These are phyloP conservation scores for Aspergillus puulaauensis DNA, from an alignment of 2,329 filamentous ascomycete genomes.

Conservation along the genomic window DNA sequence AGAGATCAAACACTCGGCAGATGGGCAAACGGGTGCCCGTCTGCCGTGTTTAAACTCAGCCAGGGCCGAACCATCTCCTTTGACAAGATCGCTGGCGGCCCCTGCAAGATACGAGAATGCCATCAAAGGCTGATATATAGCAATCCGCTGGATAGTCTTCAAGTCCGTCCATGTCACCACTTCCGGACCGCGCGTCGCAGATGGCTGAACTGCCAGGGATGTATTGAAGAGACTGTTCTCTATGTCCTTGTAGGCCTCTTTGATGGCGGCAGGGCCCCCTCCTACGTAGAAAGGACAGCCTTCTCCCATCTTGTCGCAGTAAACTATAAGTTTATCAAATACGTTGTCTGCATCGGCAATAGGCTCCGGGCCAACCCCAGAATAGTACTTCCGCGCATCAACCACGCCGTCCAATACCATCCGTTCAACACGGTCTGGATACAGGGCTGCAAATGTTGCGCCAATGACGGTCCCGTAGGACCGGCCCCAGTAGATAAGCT, in stretches of 20 bases:
- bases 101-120: conserved; percentile 29
- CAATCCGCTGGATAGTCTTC: conserved; percentile 28
- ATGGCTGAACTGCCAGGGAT: conserved; percentile 31
- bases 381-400: conserved; percentile 37
- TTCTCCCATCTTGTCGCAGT: conserved; percentile 31
- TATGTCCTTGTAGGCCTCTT: conserved; percentile 23
- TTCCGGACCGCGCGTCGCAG: conserved; percentile 30
- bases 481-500: conserved; percentile 43
- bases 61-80: conserved; percentile 27
- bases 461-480: conserved; percentile 50
- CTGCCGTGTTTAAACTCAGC: conserved; percentile 31
- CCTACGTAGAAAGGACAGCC: conserved; percentile 31
- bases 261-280: conserved; percentile 30
- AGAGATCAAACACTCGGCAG: conserved; percentile 26
- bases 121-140: conserved; percentile 33
- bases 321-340: conserved; percentile 32
- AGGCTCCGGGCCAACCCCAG: conserved; percentile 22
- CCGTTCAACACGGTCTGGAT: conserved; percentile 38
- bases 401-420: conserved; percentile 38
- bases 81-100: conserved; percentile 23
- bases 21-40: conserved; percentile 27
- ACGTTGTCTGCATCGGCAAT: conserved; percentile 37
- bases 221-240: conserved; percentile 24
- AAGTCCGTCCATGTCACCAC: conserved; percentile 38
- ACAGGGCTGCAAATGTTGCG: conserved; percentile 48